Evolutionary conservation across 1,139 yeast genomes (phyloP).

Genomic region (Nakaseomyces bracarensis): DNA sequence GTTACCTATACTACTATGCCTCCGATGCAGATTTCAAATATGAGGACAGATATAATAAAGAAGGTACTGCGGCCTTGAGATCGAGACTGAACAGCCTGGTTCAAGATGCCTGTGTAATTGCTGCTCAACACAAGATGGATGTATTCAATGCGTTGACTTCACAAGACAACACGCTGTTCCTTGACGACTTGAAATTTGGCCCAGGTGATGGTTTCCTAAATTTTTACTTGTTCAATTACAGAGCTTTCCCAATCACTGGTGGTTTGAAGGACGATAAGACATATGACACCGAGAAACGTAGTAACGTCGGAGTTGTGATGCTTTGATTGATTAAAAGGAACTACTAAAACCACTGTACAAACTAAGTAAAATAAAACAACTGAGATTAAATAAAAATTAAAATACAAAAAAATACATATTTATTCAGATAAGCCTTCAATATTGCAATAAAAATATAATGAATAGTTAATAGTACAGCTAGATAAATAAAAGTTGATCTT

Average conservation of each 20-base stretch:
- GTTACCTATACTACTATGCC: slow-evolving; percentile 87
- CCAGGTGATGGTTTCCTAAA: slow-evolving; percentile 89
- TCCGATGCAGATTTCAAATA: slow-evolving; percentile 45
- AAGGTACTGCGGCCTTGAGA: slow-evolving; percentile 37
- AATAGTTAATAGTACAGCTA: neutral
- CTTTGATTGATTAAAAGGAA: slow-evolving; percentile 34
- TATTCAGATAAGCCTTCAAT: no score
- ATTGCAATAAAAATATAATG: neutral
- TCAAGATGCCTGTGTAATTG: slow-evolving; percentile 67
- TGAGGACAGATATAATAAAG: slow-evolving; percentile 31
- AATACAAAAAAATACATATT: no score
- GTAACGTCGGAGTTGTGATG: slow-evolving; percentile 88
- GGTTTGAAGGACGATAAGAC: slow-evolving; percentile 58
- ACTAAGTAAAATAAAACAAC: neutral
- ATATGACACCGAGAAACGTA: slow-evolving; percentile 45
- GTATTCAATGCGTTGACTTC: slow-evolving; percentile 89
- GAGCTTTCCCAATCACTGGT: slow-evolving; percentile 69
- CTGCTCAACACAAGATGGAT: slow-evolving; percentile 59
- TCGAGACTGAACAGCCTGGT: slow-evolving; percentile 55
- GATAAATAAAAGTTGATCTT: no score
- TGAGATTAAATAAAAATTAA: no score
- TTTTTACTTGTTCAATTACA: slow-evolving; percentile 86
- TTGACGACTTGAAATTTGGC: slow-evolving; percentile 80
- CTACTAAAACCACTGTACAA: no score
- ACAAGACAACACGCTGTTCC: slow-evolving; percentile 79